Percentiles rank a stretch among this genome's conserved stretches.
These are phyloP conservation scores for Zygoascus hellenicus DNA, from an alignment of 1,139 yeast species.

Conservation along the genomic window DNA sequence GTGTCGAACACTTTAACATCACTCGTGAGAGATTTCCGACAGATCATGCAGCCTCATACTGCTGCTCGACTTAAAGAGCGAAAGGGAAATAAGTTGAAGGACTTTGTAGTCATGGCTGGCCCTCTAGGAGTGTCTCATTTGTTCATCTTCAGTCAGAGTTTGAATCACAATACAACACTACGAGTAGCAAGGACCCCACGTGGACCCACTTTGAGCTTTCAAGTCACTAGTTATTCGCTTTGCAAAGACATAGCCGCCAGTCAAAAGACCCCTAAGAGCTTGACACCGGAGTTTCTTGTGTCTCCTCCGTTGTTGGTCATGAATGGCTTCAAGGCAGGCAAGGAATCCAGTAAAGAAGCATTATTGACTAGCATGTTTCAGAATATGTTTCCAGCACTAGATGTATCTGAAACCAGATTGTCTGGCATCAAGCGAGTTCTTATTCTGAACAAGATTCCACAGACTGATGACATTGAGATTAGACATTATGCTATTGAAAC, in stretches of 20 bases:
- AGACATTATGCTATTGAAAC: constrained; percentile 92
- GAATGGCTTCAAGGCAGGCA: constrained; percentile 68
- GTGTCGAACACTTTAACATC: constrained; percentile 78
- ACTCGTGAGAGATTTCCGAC: constrained; percentile 80
- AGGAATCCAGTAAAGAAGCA: constrained; percentile 50
- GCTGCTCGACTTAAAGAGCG: constrained; percentile 85
- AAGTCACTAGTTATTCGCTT: constrained; percentile 68
- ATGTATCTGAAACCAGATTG: constrained; percentile 74
- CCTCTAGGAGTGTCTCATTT: constrained; percentile 90
- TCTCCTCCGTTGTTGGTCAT: constrained; percentile 87
- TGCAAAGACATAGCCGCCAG: constrained; percentile 73
- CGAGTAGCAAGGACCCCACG: constrained; percentile 84
- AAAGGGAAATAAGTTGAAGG: constrained; percentile 78
- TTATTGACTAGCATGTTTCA: constrained; percentile 86
- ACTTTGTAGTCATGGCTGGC: constrained; percentile 94
- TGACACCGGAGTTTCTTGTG: constrained; percentile 50
- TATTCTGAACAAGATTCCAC: constrained; percentile 67
- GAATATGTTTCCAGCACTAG: constrained; percentile 91
- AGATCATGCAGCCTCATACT: constrained; percentile 94
- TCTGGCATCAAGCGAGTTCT: constrained; percentile 75
- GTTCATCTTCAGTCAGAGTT: constrained; percentile 77
- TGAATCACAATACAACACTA: constrained; percentile 72
- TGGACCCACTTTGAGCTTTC: constrained; percentile 90
- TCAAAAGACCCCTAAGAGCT: constrained; percentile 59
- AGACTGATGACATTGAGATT: constrained; percentile 67